A percentile compares a stretch with the other conserved stretches of the same genome.
phyloP scores from a whole-genome alignment of 73 alveolate genomes.

The Tetrahymena elliotti region DNA sequence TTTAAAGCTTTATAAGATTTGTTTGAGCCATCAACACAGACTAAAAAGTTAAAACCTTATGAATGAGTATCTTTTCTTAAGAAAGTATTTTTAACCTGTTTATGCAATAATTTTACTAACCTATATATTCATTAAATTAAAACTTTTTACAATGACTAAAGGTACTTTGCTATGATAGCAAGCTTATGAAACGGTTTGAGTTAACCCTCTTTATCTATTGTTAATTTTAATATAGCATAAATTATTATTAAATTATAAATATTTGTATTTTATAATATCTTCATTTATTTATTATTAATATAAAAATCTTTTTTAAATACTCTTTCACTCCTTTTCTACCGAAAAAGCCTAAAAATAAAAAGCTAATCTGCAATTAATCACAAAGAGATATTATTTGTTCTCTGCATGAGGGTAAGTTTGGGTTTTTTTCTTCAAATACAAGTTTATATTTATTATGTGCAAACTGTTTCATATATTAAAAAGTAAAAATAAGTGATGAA shows the following conservation, averaged over 20 bases:
- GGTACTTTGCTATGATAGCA: slow-evolving; percentile 26
- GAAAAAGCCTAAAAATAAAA: slow-evolving; percentile 16
- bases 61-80: slow-evolving; percentile 1
- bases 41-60: slow-evolving; percentile 29
- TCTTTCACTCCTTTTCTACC: slow-evolving; percentile 37
- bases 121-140: not conserved
- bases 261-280: no score
- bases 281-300: not conserved
- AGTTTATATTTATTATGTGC: slow-evolving; percentile 28
- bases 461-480: slow-evolving; percentile 3
- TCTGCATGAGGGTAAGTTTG: slow-evolving; percentile 9
- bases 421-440: slow-evolving; percentile 8
- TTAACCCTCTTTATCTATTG: slow-evolving; percentile 1
- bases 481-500: not conserved
- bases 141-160: slow-evolving; percentile 13
- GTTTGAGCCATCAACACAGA: slow-evolving; percentile 38
- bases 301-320: not conserved
- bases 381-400: slow-evolving; percentile 7
- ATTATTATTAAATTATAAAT: no score
- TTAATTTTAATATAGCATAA: not conserved
- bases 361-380: slow-evolving; percentile 3
- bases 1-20: slow-evolving; percentile 32
- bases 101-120: not conserved
- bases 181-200: slow-evolving; percentile 31
- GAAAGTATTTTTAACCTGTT: not conserved